Percentiles rank a stretch among this genome's conserved stretches.
phyloP scores from a whole-genome alignment of 2,329 filamentous ascomycete species.

The Ascomycota sp. region DNA sequence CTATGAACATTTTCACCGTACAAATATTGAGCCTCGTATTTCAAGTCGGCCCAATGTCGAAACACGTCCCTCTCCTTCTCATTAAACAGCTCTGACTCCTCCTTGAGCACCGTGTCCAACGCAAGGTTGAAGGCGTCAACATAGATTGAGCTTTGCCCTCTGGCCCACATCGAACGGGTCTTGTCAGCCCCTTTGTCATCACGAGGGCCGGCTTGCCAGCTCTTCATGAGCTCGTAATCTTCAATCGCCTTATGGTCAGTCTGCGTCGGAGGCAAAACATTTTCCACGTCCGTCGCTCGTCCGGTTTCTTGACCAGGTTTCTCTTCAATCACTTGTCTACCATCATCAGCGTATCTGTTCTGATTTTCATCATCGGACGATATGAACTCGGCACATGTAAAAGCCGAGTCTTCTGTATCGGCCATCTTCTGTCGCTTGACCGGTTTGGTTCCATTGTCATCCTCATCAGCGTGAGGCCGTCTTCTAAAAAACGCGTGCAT shows the following conservation, averaged over 20 bases:
- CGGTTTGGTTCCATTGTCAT: conserved; percentile 5
- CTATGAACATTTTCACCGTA: conserved; percentile 20
- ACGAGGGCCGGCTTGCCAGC: conserved; percentile 22
- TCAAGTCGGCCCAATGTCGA: conserved; percentile 44
- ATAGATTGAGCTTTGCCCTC: conserved; percentile 73
- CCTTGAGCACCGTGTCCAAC: conserved; percentile 66
- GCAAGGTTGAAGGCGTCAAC: conserved; percentile 93
- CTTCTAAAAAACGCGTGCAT: conserved; percentile 19
- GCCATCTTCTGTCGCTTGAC: conserved; percentile 12
- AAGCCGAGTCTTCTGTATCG: conserved; percentile 3
- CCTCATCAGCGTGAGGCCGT: conserved; percentile 6
- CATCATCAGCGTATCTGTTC: not conserved
- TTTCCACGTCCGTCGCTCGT: conserved; percentile 14
- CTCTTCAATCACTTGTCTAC: not conserved
- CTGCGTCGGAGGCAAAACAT: conserved; percentile 43
- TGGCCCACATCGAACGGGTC: conserved; percentile 32
- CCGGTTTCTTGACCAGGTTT: conserved; percentile 2
- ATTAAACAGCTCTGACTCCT: conserved; percentile 75
- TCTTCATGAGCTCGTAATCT: conserved; percentile 51
- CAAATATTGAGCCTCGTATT: conserved; percentile 79
- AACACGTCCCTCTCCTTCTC: conserved; percentile 60
- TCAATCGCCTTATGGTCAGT: conserved; percentile 51
- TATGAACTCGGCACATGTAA: conserved; percentile 6
- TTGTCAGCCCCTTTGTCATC: conserved; percentile 19
- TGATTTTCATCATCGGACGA: conserved; percentile 3